Conservation (phyloP, 805 yeast genomes). For the Geotrichum ghanense region DNA sequence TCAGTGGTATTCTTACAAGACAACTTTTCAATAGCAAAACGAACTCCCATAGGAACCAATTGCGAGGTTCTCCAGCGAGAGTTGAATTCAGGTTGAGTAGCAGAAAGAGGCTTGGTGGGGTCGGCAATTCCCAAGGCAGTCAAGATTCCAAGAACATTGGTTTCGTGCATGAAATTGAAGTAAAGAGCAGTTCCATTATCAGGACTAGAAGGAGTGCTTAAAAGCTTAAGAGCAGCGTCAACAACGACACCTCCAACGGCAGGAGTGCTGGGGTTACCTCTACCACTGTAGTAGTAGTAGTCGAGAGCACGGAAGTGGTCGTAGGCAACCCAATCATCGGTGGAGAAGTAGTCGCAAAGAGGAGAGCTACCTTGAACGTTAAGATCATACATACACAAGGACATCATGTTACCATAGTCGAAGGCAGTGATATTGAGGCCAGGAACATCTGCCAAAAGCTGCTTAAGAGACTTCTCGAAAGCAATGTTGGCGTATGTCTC, state of each 20-base stretch:
- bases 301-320: constrained; percentile 33
- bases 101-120: constrained; percentile 32
- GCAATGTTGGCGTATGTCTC: constrained; percentile 21
- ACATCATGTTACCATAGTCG: constrained; percentile 33
- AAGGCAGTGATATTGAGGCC: constrained; percentile 29
- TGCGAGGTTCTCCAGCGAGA: constrained; percentile 38
- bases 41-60: constrained; percentile 48
- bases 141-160: constrained; percentile 40
- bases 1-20: constrained; percentile 29
- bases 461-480: constrained; percentile 27
- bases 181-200: constrained; percentile 28
- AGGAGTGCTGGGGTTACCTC: constrained; percentile 33
- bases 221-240: constrained; percentile 35
- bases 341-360: constrained; percentile 33
- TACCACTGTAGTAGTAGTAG: constrained; percentile 38
- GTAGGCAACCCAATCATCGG: constrained; percentile 35
- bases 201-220: constrained; percentile 27
- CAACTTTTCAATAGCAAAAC: constrained; percentile 39
- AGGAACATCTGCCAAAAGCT: constrained; percentile 21
- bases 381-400: constrained; percentile 40
- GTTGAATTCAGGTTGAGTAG: constrained; percentile 35
- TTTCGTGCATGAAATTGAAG: constrained; percentile 44
- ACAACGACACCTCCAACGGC: constrained; percentile 35
- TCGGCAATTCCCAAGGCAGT: constrained; percentile 37
- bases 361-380: constrained; percentile 37